Conservation (phyloP, 345 rosid genomes). For the Euphorbia tirucalli region DNA sequence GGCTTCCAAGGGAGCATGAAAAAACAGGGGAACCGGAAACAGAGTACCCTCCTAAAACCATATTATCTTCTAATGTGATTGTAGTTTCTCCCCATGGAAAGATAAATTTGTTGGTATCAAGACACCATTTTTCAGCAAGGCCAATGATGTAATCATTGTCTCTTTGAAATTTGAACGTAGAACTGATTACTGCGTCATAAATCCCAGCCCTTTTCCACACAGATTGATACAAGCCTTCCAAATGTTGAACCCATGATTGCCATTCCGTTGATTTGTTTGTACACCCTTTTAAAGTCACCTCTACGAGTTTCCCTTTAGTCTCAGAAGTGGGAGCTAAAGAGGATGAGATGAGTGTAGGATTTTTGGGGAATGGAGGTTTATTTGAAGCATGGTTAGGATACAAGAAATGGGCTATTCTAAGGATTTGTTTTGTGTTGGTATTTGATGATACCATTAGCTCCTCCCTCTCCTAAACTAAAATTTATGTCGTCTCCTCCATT, state of each 20-base stretch:
- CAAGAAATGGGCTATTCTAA: conserved; percentile 18
- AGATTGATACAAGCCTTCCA: conserved; percentile 3
- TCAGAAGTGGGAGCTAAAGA: not conserved
- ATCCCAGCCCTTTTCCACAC: conserved; percentile 18
- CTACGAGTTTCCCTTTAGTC: not conserved
- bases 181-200: conserved; percentile 17
- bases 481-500: conserved; percentile 3
- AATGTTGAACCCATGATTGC: conserved; percentile 14
- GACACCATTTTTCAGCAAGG: conserved; percentile 22
- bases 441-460: conserved; percentile 5
- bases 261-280: not conserved
- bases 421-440: not conserved
- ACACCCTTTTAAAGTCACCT: conserved; percentile 5
- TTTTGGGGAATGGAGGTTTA: not conserved
- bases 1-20: not conserved
- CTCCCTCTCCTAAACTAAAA: not conserved
- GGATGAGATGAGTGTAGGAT: not conserved
- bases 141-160: conserved; percentile 16
- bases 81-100: conserved; percentile 30
- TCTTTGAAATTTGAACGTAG: not conserved
- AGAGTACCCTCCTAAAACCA: conserved; percentile 23
- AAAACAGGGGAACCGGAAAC: conserved; percentile 21
- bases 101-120: conserved; percentile 24
- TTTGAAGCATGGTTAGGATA: conserved; percentile 4
- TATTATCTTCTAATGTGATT: conserved; percentile 16